A percentile compares a stretch with the other conserved stretches of the same genome.
Conservation (phyloP, 306 rosid genomes). For the Castanopsis chinensis region DNA sequence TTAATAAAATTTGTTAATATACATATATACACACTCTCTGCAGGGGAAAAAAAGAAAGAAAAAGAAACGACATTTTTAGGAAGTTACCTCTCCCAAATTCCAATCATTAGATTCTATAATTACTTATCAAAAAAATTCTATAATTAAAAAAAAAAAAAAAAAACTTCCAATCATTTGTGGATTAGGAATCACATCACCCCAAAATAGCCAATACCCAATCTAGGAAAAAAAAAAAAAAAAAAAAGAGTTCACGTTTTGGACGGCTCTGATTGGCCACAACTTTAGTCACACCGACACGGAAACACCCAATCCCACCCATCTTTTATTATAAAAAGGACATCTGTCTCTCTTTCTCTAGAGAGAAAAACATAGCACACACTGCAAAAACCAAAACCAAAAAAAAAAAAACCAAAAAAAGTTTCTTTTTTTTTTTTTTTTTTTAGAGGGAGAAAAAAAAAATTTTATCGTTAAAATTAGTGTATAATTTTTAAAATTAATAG, state of each 20-base stretch:
- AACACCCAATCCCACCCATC: slow-evolving; percentile 16
- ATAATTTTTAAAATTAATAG: neutral
- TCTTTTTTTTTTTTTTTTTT: neutral
- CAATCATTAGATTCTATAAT: too few relatives aligned
- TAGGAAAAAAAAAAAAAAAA: neutral
- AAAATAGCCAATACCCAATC: neutral
- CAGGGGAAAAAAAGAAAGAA: too few relatives aligned
- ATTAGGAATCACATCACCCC: neutral
- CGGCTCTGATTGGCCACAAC: slow-evolving; percentile 31
- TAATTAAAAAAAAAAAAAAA: neutral
- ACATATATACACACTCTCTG: too few relatives aligned
- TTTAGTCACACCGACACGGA: neutral
- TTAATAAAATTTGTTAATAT: too few relatives aligned
- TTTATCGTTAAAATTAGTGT: neutral
- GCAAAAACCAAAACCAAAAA: slow-evolving; percentile 13
- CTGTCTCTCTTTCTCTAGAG: neutral
- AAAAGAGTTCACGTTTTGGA: neutral
- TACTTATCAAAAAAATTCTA: too few relatives aligned
- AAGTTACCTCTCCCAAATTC: too few relatives aligned
- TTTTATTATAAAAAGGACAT: neutral
- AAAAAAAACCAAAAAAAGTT: neutral
- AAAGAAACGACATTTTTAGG: too few relatives aligned
- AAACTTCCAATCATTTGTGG: neutral
- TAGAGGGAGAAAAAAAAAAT: slow-evolving; percentile 1
- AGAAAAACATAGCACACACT: neutral